phyloP scores from a whole-genome alignment of 129 eudicot species.

The Logfia minima region DNA sequence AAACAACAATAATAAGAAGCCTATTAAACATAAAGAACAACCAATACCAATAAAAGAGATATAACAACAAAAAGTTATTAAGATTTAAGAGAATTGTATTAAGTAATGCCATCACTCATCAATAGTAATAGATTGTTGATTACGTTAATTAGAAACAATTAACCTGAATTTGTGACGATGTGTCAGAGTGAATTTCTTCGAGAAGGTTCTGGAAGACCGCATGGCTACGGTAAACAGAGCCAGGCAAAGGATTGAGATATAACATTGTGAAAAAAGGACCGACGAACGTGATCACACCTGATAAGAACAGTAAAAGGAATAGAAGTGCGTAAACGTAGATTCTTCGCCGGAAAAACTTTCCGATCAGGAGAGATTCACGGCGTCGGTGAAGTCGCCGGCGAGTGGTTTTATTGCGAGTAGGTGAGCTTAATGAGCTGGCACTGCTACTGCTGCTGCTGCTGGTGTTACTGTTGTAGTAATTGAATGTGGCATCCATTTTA shows the following conservation, averaged over 20 bases:
- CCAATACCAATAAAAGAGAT: too few species aligned
- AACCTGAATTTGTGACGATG: constrained; percentile 64
- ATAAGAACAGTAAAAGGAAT: constrained; percentile 50
- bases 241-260: constrained; percentile 55
- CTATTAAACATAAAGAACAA: too few species aligned
- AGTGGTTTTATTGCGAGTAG: constrained; percentile 22
- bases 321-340: constrained; percentile 45
- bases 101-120: too few species aligned
- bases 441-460: constrained; percentile 27
- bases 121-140: background rate
- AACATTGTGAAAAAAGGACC: constrained; percentile 55
- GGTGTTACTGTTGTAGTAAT: constrained; percentile 26
- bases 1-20: too few species aligned
- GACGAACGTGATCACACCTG: constrained; percentile 52
- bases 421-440: constrained; percentile 30
- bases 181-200: constrained; percentile 53
- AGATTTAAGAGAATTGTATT: too few species aligned
- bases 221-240: constrained; percentile 75
- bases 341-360: constrained; percentile 46
- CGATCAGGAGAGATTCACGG: constrained; percentile 30
- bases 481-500: constrained; percentile 31
- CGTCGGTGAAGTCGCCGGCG: constrained; percentile 53
- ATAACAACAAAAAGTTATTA: too few species aligned
- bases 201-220: constrained; percentile 62
- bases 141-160: background rate